These are phyloP conservation scores for Hymenoscyphus fraxineus DNA, from an alignment of 2,329 filamentous ascomycete genomes.

Conservation along the genomic window DNA sequence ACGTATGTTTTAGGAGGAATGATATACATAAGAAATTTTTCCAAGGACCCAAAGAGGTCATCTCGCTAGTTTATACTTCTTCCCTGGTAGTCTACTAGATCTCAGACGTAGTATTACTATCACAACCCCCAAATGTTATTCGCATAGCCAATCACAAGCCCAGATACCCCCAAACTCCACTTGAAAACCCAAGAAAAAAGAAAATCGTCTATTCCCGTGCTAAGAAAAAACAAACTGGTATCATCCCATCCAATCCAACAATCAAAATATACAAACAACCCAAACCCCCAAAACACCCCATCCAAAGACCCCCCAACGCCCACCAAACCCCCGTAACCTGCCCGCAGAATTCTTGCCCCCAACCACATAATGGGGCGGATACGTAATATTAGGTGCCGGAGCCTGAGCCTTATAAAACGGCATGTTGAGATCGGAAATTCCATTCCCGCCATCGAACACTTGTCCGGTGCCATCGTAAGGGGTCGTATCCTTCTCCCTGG, in stretches of 20 bases:
- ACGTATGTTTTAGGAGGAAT: too few species aligned
- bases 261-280: slow-evolving; percentile 6
- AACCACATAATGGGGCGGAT: neutral
- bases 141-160: too few species aligned
- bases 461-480: slow-evolving; percentile 46
- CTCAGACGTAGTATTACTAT: too few species aligned
- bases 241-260: slow-evolving; percentile 3
- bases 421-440: slow-evolving; percentile 29
- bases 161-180: too few species aligned
- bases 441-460: slow-evolving; percentile 40
- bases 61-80: too few species aligned
- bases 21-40: too few species aligned
- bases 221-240: neutral
- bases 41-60: too few species aligned
- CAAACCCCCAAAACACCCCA: slow-evolving; percentile 9
- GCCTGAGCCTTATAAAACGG: slow-evolving; percentile 40
- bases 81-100: too few species aligned
- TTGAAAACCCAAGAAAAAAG: too few species aligned
- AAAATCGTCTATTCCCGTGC: too few species aligned
- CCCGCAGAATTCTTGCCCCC: neutral
- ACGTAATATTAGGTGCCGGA: slow-evolving; percentile 22
- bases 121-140: too few species aligned
- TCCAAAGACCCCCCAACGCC: slow-evolving; percentile 8
- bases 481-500: slow-evolving; percentile 29
- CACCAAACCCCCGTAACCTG: neutral